Percentiles rank a stretch among this genome's conserved stretches.
Evolutionary conservation across 2,329 filamentous ascomycete genomes (phyloP).

Genomic region (Phialophora tarda): DNA sequence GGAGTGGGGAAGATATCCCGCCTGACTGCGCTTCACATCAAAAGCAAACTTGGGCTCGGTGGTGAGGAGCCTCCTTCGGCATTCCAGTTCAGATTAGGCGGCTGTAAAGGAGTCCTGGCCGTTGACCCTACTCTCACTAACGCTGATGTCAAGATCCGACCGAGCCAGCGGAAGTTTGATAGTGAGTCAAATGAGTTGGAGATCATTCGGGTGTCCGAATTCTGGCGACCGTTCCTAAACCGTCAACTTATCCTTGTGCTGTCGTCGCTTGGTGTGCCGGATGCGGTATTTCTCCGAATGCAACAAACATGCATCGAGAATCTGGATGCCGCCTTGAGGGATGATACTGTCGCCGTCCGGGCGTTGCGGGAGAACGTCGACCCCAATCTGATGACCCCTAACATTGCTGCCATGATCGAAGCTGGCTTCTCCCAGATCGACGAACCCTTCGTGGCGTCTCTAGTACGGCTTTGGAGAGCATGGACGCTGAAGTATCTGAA

Average conservation of each 20-base stretch:
- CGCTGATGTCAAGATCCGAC: constrained; percentile 75
- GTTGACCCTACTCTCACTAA: constrained; percentile 72
- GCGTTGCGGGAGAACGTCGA: constrained; percentile 79
- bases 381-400: constrained; percentile 78
- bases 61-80: constrained; percentile 71
- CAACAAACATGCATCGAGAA: constrained; percentile 72
- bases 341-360: constrained; percentile 67
- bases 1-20: constrained; percentile 91
- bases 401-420: constrained; percentile 74
- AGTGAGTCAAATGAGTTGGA: constrained; percentile 75
- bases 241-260: constrained; percentile 89
- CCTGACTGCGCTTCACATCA: constrained; percentile 75
- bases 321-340: constrained; percentile 72
- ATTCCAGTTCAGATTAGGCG: constrained; percentile 89
- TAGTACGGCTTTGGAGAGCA: constrained; percentile 82
- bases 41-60: constrained; percentile 69
- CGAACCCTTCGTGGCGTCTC: constrained; percentile 82
- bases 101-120: constrained; percentile 86
- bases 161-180: constrained; percentile 86
- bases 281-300: constrained; percentile 69
- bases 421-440: constrained; percentile 75
- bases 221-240: constrained; percentile 80
- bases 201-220: constrained; percentile 80
- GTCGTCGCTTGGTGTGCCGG: constrained; percentile 73
- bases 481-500: constrained; percentile 91